Conservation (phyloP, 306 rosid species). For the Alnus rubra region DNA sequence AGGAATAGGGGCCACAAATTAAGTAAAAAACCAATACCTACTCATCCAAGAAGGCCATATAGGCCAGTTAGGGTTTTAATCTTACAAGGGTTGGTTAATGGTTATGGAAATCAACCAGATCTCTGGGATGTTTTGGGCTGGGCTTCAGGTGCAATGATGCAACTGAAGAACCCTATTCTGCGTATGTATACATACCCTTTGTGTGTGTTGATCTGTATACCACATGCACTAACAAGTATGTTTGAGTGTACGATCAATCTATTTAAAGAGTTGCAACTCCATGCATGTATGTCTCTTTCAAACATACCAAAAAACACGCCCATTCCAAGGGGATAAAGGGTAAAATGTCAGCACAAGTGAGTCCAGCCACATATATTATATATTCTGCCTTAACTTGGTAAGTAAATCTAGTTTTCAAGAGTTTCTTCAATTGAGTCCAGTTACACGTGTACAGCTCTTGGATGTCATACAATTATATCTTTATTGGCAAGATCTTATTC, state of each 20-base stretch:
- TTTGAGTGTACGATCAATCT: background rate
- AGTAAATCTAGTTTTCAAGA: background rate
- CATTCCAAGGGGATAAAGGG: background rate
- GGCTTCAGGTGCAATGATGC: background rate
- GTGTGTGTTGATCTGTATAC: background rate
- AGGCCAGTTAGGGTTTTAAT: background rate
- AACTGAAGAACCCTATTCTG: background rate
- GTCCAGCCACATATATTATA: background rate
- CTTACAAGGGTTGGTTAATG: background rate
- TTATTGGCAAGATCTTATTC: background rate
- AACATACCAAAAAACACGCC: background rate
- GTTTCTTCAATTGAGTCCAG: background rate
- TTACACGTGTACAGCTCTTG: background rate
- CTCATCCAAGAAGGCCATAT: background rate
- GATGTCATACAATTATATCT: background rate
- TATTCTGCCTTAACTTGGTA: background rate
- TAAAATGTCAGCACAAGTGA: background rate
- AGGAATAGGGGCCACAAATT: background rate
- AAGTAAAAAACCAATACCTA: background rate
- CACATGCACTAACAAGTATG: background rate
- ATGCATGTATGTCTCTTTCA: background rate
- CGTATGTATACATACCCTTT: no score
- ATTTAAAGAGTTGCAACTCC: background rate
- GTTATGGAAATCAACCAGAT: slow-evolving; percentile 1
- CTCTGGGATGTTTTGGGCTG: background rate